phyloP scores from a whole-genome alignment of 2,329 filamentous ascomycete species.

The Scytalidium lignicola region DNA sequence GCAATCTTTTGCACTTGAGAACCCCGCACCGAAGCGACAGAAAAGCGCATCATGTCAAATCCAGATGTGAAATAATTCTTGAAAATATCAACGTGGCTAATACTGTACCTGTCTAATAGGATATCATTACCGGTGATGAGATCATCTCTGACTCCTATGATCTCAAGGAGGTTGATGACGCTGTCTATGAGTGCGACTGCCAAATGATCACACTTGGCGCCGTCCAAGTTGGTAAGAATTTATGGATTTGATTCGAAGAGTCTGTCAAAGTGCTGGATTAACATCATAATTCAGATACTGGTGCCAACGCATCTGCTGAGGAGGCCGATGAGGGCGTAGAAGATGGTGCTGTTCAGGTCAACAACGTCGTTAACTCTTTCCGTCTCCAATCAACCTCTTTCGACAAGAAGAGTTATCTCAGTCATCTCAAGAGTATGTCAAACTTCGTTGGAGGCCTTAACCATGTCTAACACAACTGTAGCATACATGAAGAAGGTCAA shows the following conservation, averaged over 20 bases:
- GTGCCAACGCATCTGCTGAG: conserved; percentile 96
- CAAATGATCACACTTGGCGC: conserved; percentile 77
- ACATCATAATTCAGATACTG: conserved; percentile 56
- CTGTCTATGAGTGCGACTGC: conserved; percentile 89
- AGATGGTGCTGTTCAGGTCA: conserved; percentile 67
- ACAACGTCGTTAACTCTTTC: conserved; percentile 92
- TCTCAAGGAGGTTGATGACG: conserved; percentile 71
- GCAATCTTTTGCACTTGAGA: conserved; percentile 11
- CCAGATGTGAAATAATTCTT: not conserved
- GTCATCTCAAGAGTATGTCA: conserved; percentile 75
- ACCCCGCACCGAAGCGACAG: not conserved
- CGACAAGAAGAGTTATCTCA: conserved; percentile 83
- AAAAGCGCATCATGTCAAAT: not conserved
- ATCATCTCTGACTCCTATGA: conserved; percentile 94
- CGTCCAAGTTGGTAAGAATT: conserved; percentile 60
- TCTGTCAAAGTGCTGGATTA: conserved; percentile 4
- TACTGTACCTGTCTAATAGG: conserved; percentile 45
- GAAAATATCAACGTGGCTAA: conserved; percentile 4
- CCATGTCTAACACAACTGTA: conserved; percentile 29
- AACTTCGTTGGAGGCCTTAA: conserved; percentile 1
- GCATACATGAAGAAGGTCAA: conserved; percentile 93
- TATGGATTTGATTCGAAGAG: not conserved
- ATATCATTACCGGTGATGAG: conserved; percentile 86
- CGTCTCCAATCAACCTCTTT: conserved; percentile 72
- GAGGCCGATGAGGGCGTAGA: conserved; percentile 73